phyloP scores from a whole-genome alignment of 1,139 yeast species.

The Lodderomyces oxycetoniae region DNA sequence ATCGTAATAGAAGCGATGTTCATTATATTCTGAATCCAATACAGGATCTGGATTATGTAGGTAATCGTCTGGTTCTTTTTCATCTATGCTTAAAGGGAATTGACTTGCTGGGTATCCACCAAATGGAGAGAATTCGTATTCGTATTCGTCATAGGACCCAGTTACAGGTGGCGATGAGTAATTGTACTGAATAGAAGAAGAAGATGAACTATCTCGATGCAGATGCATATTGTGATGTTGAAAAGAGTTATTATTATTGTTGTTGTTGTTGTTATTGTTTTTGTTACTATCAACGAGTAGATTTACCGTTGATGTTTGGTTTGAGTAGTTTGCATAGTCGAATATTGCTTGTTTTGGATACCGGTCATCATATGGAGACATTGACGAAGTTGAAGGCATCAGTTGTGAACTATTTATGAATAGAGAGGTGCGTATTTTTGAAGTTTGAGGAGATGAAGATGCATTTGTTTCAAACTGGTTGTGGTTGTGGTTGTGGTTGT shows the following conservation, averaged over 20 bases:
- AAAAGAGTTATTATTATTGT: conserved; percentile 8
- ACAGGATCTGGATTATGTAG: conserved; percentile 92
- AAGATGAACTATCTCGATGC: background rate
- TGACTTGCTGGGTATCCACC: conserved; percentile 92
- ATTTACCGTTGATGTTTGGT: conserved; percentile 4
- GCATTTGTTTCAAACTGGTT: no score
- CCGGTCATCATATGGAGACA: conserved; percentile 7
- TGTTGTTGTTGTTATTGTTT: conserved; percentile 1
- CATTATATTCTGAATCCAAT: conserved; percentile 74
- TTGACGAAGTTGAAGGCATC: no score
- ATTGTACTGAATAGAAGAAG: conserved; percentile 2
- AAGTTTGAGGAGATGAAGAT: no score
- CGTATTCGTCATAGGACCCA: background rate
- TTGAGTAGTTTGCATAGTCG: conserved; percentile 1
- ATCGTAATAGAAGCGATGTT: conserved; percentile 54
- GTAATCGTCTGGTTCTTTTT: conserved; percentile 88
- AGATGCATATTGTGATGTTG: conserved; percentile 9
- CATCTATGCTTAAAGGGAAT: conserved; percentile 81
- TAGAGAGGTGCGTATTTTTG: background rate
- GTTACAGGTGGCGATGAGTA: background rate
- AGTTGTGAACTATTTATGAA: background rate
- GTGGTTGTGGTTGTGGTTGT: no score
- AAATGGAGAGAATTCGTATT: conserved; percentile 62
- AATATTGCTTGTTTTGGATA: conserved; percentile 6
- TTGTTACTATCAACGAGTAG: conserved; percentile 4